Percentiles rank a stretch among this genome's conserved stretches.
Evolutionary conservation across 495 filamentous ascomycete species (phyloP).

Genomic region (Tricharina praecox): DNA sequence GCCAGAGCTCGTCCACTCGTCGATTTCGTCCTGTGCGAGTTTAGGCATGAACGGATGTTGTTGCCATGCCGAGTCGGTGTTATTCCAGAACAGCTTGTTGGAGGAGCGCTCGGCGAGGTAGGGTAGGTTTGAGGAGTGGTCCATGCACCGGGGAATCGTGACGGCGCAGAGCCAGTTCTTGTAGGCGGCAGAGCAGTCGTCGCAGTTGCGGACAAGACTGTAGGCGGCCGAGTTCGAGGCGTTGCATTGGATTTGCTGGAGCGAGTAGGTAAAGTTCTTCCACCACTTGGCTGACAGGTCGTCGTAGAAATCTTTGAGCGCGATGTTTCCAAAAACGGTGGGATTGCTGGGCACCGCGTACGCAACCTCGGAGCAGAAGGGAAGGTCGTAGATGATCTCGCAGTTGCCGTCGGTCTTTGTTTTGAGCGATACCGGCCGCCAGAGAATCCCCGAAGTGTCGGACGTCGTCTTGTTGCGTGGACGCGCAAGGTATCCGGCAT

Average conservation of each 20-base stretch:
- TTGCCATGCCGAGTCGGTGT: conserved; percentile 30
- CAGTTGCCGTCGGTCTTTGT: conserved; percentile 68
- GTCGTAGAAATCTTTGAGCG: conserved; percentile 54
- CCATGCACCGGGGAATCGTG: conserved; percentile 75
- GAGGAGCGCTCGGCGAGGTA: conserved; percentile 56
- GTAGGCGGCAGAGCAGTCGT: conserved; percentile 62
- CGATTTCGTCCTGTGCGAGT: conserved; percentile 23
- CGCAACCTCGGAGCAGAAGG: conserved; percentile 69
- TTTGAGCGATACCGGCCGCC: conserved; percentile 43
- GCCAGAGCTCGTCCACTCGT: conserved; percentile 9
- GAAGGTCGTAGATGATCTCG: conserved; percentile 62
- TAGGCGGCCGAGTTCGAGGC: conserved; percentile 47
- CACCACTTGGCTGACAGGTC: conserved; percentile 41
- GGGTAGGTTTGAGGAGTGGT: conserved; percentile 41
- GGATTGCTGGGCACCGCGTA: conserved; percentile 80
- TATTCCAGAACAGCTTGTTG: conserved; percentile 50
- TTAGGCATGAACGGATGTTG: conserved; percentile 25
- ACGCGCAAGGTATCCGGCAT: conserved; percentile 53
- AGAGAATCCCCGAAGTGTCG: conserved; percentile 47
- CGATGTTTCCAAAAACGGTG: conserved; percentile 32
- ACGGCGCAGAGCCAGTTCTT: conserved; percentile 90
- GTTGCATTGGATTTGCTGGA: conserved; percentile 74
- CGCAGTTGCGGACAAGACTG: conserved; percentile 60
- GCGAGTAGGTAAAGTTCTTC: conserved; percentile 59
- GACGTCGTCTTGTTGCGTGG: conserved; percentile 34